Evolutionary conservation across 2,329 filamentous ascomycete species (phyloP).

Genomic region (Dothistroma pini): DNA sequence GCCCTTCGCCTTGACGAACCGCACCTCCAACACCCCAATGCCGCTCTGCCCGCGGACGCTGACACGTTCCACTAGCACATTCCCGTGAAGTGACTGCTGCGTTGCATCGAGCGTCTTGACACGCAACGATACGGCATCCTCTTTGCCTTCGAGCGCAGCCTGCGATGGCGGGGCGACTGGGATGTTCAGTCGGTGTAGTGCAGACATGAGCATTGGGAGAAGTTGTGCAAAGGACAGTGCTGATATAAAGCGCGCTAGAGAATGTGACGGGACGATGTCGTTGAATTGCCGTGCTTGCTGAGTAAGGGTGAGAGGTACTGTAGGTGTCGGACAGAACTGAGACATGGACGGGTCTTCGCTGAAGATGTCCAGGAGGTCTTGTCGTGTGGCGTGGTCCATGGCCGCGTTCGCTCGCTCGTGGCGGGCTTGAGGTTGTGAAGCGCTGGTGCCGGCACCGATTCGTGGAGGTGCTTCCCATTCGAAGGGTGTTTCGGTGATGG

Average conservation of each 20-base stretch:
- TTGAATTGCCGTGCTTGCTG: constrained; percentile 84
- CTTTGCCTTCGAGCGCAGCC: constrained; percentile 44
- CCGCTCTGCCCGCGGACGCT: constrained; percentile 41
- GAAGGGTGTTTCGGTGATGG: constrained; percentile 66
- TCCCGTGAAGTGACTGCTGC: constrained; percentile 68
- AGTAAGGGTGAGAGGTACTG: constrained; percentile 77
- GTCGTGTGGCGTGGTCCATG: constrained; percentile 10
- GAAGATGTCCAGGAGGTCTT: constrained; percentile 57
- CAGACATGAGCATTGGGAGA: constrained; percentile 73
- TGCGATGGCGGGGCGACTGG: constrained; percentile 54
- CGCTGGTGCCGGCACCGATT: constrained; percentile 47
- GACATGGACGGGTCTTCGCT: constrained; percentile 78
- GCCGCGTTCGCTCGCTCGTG: constrained; percentile 28
- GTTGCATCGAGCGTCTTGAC: constrained; percentile 72
- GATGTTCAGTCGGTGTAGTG: constrained; percentile 80
- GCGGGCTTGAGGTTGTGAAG: constrained; percentile 40
- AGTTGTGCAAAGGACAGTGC: constrained; percentile 70
- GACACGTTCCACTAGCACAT: constrained; percentile 68
- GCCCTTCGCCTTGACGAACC: constrained; percentile 91
- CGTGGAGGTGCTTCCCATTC: constrained; percentile 79
- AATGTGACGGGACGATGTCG: constrained; percentile 84
- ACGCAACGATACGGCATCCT: constrained; percentile 53
- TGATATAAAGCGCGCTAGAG: constrained; percentile 89
- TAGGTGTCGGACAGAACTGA: constrained; percentile 78
- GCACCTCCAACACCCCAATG: constrained; percentile 69